phyloP scores from a whole-genome alignment of 176 grass and related monocot genomes.

The Olyra latifolia region DNA sequence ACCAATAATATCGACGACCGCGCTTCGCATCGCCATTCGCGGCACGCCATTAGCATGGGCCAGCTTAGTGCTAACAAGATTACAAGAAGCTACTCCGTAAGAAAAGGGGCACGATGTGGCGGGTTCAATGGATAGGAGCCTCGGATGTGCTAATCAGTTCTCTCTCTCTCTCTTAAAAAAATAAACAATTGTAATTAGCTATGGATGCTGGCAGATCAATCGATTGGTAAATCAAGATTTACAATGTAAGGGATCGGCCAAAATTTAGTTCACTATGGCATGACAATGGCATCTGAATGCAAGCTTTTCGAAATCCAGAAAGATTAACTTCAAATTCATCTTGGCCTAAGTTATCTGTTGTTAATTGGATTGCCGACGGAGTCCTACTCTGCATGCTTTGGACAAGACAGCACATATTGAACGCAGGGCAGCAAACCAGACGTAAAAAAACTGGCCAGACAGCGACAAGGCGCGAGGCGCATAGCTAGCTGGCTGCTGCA shows the following conservation, averaged over 20 bases:
- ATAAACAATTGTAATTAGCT: background rate
- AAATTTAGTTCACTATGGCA: background rate
- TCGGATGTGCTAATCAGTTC: too few relatives aligned
- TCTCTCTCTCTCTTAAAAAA: too few relatives aligned
- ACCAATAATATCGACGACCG: background rate
- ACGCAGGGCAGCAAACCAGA: background rate
- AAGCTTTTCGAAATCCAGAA: conserved; percentile 5
- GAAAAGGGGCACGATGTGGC: conserved; percentile 8
- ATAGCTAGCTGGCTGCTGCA: background rate
- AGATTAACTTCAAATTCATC: conserved; percentile 15
- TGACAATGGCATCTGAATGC: background rate
- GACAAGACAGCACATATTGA: background rate
- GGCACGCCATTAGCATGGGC: background rate
- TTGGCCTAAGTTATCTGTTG: background rate
- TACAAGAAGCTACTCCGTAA: background rate
- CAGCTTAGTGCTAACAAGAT: background rate
- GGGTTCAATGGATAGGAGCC: conserved; percentile 19
- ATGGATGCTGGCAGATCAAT: conserved; percentile 17
- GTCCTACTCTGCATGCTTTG: background rate
- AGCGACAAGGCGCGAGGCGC: background rate
- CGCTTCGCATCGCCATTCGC: background rate
- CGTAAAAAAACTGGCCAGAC: background rate
- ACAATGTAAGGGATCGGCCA: conserved; percentile 22
- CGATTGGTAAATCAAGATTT: background rate
- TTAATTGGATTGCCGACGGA: conserved; percentile 19